Evolutionary conservation across 768 basidiomycete genomes (phyloP), one percentile per base, ranked within the genome.

Genomic region (Russula abietina): DNA sequence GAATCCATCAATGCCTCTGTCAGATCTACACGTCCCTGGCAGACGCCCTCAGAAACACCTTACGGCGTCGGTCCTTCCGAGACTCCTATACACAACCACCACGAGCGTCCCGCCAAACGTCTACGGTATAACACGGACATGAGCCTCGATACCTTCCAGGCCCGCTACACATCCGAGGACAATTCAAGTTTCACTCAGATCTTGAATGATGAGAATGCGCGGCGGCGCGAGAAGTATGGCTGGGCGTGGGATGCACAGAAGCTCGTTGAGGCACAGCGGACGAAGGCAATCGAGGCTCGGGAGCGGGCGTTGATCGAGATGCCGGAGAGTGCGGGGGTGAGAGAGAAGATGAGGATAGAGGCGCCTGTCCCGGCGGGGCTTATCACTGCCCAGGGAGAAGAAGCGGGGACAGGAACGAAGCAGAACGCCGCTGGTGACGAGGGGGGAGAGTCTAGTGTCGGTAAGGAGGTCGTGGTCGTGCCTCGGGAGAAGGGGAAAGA

Each of bases 211-310:
- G 96, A 98, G 78, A 98, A 99, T 71, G 76, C 79, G 73, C 80
- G 81, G 68, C 80, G 93, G 62, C 86, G 85, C 71, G 89, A 91
- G 71, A 85, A 78, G 72, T 93, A 87, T 79, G 83, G 76, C 0
- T 99, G 97, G 97, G 97, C 95, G 2, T 99, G 89, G 86, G 88
- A 92, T 46, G 94, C 93, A 8, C 93, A 98, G 79, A 79, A 76
- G 73, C 78, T 83, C 69, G 93, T 94, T 1, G 88, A 91, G 65
- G 78, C 75, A 56, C 85, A 84, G 72, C 80, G 81, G 68, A 77
- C 73, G 43, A 85, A 75, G 73, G 85, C 87, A 81, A 71, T 89
- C 36, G 85, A 88, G 71, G 81, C 74, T 33, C 80, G 88, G 73
- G 85, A 87, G 75, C 79, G 78, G 68, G 79, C 90, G 77, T 68